These are phyloP conservation scores for Paecilomyces formosus DNA, from an alignment of 2,329 filamentous ascomycete species.

Conservation along the genomic window DNA sequence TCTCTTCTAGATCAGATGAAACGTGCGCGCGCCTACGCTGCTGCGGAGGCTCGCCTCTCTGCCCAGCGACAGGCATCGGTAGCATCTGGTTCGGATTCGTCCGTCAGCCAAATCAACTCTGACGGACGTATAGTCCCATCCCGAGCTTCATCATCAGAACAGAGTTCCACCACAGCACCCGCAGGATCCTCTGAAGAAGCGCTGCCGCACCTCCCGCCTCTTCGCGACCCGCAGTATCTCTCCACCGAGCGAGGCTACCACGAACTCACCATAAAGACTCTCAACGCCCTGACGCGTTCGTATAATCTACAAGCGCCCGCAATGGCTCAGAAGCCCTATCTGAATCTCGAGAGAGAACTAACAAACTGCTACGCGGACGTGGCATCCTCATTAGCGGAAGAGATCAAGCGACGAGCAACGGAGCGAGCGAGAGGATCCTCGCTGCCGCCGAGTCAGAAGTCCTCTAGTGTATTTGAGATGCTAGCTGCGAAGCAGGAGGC, in stretches of 20 bases:
- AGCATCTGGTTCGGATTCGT: background rate
- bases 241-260: conserved; percentile 66
- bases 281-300: conserved; percentile 73
- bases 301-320: conserved; percentile 96
- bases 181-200: conserved; percentile 7
- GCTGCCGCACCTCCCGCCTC: conserved; percentile 49
- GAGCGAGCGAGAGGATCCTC: conserved; percentile 35
- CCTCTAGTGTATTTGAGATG: conserved; percentile 53
- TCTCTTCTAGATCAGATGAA: conserved; percentile 64
- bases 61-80: conserved; percentile 20
- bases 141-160: background rate
- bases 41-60: conserved; percentile 54
- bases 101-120: conserved; percentile 13
- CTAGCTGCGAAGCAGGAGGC: conserved; percentile 44
- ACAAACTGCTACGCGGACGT: conserved; percentile 76
- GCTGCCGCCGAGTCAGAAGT: conserved; percentile 15
- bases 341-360: conserved; percentile 74
- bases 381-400: conserved; percentile 64
- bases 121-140: conserved; percentile 16
- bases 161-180: conserved; percentile 1
- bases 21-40: conserved; percentile 65
- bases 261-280: conserved; percentile 63
- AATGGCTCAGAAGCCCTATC: conserved; percentile 88
- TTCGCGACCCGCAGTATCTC: conserved; percentile 74
- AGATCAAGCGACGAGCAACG: conserved; percentile 63